Conservation (phyloP, 1,139 yeast genomes). For the Blastobotrys proliferans region DNA sequence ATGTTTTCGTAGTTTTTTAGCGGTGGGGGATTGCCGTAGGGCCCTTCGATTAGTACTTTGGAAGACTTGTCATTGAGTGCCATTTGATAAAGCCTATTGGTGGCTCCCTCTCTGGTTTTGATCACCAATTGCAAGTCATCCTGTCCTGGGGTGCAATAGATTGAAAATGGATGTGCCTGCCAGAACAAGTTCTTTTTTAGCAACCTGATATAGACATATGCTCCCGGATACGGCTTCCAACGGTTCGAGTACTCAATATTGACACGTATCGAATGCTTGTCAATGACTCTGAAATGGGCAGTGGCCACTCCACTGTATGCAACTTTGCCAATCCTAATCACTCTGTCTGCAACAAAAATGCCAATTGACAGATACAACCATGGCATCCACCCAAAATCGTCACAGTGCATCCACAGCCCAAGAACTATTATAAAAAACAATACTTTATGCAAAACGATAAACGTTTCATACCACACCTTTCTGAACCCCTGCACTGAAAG, state of each 20-base stretch:
- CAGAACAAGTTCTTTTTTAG: conserved; percentile 38
- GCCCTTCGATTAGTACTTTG: conserved; percentile 52
- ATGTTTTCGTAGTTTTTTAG: conserved; percentile 48
- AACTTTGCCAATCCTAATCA: conserved; percentile 35
- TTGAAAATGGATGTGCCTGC: conserved; percentile 71
- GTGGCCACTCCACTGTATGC: conserved; percentile 39
- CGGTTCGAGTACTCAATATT: conserved; percentile 24
- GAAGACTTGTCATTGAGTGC: conserved; percentile 12
- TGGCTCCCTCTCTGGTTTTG: conserved; percentile 34
- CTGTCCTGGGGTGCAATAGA: conserved; percentile 31
- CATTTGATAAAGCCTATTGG: conserved; percentile 13
- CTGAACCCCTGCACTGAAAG: conserved; percentile 27
- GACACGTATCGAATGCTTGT: conserved; percentile 29
- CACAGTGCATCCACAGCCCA: conserved; percentile 38
- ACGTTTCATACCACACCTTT: conserved; percentile 43
- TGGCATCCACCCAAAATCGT: conserved; percentile 49
- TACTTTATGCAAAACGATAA: conserved; percentile 34
- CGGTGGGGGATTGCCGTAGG: conserved; percentile 51
- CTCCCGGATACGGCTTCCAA: conserved; percentile 50
- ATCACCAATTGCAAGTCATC: conserved; percentile 30
- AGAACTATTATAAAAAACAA: conserved; percentile 42
- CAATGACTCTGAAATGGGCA: conserved; percentile 34
- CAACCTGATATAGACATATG: conserved; percentile 55
- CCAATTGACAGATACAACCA: conserved; percentile 39
- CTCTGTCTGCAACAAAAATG: conserved; percentile 40